phyloP scores from a whole-genome alignment of 805 yeast species.

The Metahyphopichia silvanorum region DNA sequence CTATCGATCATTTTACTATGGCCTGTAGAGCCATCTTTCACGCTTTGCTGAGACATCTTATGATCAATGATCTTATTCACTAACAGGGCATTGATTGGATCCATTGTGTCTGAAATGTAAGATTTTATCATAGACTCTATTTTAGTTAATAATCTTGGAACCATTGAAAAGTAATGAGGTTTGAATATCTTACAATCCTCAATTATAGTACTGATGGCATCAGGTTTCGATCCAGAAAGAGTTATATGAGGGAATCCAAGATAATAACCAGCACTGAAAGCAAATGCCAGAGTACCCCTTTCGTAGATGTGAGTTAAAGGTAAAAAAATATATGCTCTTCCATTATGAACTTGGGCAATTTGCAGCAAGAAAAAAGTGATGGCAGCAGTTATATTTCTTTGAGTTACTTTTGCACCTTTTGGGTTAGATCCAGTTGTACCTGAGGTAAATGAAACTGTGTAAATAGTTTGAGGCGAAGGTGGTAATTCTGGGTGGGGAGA shows the following conservation, averaged over 20 bases:
- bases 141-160: constrained; percentile 38
- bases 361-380: constrained; percentile 34
- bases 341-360: constrained; percentile 7
- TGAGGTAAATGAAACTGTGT: constrained; percentile 68
- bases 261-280: constrained; percentile 20
- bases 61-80: constrained; percentile 15
- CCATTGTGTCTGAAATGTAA: constrained; percentile 8
- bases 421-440: constrained; percentile 72
- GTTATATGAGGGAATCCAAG: constrained; percentile 27
- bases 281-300: constrained; percentile 21
- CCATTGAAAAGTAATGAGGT: constrained; percentile 27
- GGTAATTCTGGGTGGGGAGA: constrained; percentile 31
- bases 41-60: constrained; percentile 24
- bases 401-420: constrained; percentile 63
- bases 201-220: constrained; percentile 22
- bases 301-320: constrained; percentile 39
- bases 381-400: constrained; percentile 48
- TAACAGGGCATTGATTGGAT: constrained; percentile 6
- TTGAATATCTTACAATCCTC: constrained; percentile 26
- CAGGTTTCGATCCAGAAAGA: constrained; percentile 7
- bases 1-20: constrained; percentile 9
- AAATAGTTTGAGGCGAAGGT: constrained; percentile 47
- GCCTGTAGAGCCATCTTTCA: constrained; percentile 33
- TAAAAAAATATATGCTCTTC: constrained; percentile 19
- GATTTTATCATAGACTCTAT: constrained; percentile 23